Base-by-base conservation (phyloP, 306 rosid genomes). In the Ochetophila trinervis region DNA sequence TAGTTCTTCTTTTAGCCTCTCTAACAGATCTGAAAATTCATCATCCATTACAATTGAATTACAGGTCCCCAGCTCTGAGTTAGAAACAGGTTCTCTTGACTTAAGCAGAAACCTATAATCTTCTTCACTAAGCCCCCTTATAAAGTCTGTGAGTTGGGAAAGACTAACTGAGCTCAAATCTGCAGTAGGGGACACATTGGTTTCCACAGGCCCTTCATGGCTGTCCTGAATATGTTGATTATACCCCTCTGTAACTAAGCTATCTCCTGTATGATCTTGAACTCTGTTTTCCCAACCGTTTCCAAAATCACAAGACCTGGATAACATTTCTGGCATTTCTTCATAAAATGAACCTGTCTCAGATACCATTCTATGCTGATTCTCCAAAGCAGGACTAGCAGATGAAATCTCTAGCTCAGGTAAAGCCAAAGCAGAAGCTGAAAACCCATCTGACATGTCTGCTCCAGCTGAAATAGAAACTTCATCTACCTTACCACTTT, bases 1-100 rank as follows among this genome's bases (percentile, higher is more conserved):
- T 53, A 93, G 61, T 75, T 93, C 91, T 81, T 92, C 98, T 79
- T 82, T 85, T 49, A 93, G 81, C 60, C 75, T 82, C 82, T 84
- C 86, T 53, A 86, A 79, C 32, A 75, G 74, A 69, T 84, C 75
- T 44, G 54, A 51, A 83, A 74, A 59, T 57, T 70, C 76, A 67
- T 49, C 6, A 55, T 79, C 80, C 36, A 74, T 61, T 74, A 49
- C 36, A 65, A 34, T 59, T 62, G 63, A 50, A 77, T 57, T 45
- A 59, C 67, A 44, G 60, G 68, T 58, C 69, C 82, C 73, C 66
- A 72, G 65, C 63, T 66, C 73, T 19, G 68, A 36, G 70, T 66
- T 68, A 74, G 84, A 67, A 76, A 61, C 67, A 19, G 62, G 53
- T 61, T 65, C 76, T 74, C 88, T 84, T 67, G 85, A 76, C 71